Base-by-base conservation (phyloP, 179 eudicot species). In the Dionaea muscipula region DNA sequence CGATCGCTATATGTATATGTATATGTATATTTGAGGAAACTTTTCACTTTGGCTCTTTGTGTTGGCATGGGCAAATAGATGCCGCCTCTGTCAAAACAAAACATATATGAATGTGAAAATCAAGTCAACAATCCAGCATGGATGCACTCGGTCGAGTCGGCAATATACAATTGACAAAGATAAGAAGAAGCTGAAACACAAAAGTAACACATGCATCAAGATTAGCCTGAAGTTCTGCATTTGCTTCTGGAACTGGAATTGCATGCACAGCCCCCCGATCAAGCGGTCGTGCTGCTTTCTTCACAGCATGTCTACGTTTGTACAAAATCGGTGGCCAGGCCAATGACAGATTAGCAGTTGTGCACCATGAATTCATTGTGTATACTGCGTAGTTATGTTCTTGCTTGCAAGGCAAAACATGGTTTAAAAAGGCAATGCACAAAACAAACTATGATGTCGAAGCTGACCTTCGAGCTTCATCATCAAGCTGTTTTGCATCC, bases 21-120 rank as follows among this genome's bases (percentile, higher is more conserved):
- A 1, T 31, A 6, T 31, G 10, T 31, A 31, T 11, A n/a, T 11
- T 39, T 14, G 95, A 26, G 96, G 96, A 28, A 87, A 87, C 71
- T 85, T 87, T 68, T 87, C 94, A 8, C 96, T 87, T 71, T 79
- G 81, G 78, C 89, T 79, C 77, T 79, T 82, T 62, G 94, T 89
- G 59, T 82, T 85, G 53, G 95, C 86, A 62, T 81, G 93, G 47
- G 76, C 71, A 48, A 83, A 74, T 26, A 83, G 63, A 56, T 88
- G 93, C 64, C 93, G 82, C 48, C 88, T 71, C 91, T 83, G 95
- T 63, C 56, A 28, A 43, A 56, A 47, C 35, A 31, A 31, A 31
- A 31, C 8, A 31, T 11, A 6, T 11, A 31, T 11, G 35, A 11
- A 31, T 31, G 35, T 31, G 35, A 31, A 31, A 11, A 31, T 31